Conservation (phyloP, 106 monocot species). For the Acorus calamus region DNA sequence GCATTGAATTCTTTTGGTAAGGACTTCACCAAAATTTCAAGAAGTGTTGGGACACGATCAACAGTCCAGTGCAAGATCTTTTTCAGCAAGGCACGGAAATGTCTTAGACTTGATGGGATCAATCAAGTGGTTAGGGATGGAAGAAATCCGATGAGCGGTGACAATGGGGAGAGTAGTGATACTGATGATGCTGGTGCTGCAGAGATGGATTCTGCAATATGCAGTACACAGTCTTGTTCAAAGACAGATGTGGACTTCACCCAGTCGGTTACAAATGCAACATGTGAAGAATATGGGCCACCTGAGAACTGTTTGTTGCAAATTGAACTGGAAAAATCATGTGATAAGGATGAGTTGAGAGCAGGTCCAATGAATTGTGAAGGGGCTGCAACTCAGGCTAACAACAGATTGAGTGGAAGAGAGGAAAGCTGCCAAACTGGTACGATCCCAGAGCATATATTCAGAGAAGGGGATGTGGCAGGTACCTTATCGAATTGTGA, state of each 20-base stretch:
- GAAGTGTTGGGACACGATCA: conserved; percentile 51
- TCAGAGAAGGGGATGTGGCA: neutral
- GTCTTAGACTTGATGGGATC: conserved; percentile 57
- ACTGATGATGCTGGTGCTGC: conserved; percentile 54
- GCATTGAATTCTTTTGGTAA: conserved; percentile 59
- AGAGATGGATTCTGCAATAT: conserved; percentile 62
- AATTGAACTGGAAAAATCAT: conserved; percentile 17
- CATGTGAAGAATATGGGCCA: conserved; percentile 15
- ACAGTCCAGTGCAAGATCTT: conserved; percentile 82
- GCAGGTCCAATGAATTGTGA: neutral
- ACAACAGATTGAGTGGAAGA: neutral
- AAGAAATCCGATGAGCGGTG: conserved; percentile 27
- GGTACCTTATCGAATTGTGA: conserved; percentile 1
- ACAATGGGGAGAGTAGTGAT: conserved; percentile 48
- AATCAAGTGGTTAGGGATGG: conserved; percentile 19
- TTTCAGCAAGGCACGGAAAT: conserved; percentile 86
- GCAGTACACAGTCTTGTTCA: conserved; percentile 62
- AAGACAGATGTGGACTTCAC: conserved; percentile 40
- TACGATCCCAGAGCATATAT: neutral
- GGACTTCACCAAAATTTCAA: conserved; percentile 61
- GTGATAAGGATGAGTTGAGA: conserved; percentile 11
- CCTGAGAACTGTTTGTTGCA: conserved; percentile 5
- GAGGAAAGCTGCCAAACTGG: conserved; percentile 1
- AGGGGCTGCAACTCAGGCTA: neutral
- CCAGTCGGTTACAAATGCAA: conserved; percentile 13